phyloP scores from a whole-genome alignment of 768 basidiomycete genomes.

The Leucosporidium scottii region DNA sequence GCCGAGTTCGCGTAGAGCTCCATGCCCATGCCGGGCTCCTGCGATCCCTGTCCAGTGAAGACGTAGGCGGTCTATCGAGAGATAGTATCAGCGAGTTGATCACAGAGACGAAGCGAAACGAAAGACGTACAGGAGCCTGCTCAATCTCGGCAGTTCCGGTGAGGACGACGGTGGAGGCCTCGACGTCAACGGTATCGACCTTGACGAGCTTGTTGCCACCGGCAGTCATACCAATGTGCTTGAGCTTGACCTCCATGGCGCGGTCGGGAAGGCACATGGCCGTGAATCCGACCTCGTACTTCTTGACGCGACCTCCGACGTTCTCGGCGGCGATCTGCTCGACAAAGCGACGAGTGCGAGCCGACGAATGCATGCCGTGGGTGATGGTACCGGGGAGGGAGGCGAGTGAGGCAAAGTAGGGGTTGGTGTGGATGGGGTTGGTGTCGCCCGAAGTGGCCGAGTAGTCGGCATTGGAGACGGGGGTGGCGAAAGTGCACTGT shows the following conservation, averaged over 20 bases:
- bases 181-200: conserved; percentile 69
- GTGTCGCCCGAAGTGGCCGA: conserved; percentile 94
- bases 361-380: conserved; percentile 94
- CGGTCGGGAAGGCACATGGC: conserved; percentile 95
- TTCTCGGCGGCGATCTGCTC: conserved; percentile 93
- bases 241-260: conserved; percentile 74
- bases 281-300: conserved; percentile 89
- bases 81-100: neutral
- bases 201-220: conserved; percentile 88
- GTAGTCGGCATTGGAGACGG: conserved; percentile 89
- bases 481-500: conserved; percentile 66
- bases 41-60: conserved; percentile 97
- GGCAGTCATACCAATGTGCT: conserved; percentile 75
- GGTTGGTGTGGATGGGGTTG: conserved; percentile 98
- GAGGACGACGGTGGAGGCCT: conserved; percentile 80
- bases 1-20: conserved; percentile 88
- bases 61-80: conserved; percentile 71
- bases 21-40: conserved; percentile 99
- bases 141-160: conserved; percentile 87
- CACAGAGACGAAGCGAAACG: neutral
- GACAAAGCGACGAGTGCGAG: conserved; percentile 83
- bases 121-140: conserved; percentile 52
- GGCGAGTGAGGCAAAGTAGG: conserved; percentile 92
- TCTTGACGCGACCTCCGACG: conserved; percentile 77
- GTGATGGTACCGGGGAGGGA: conserved; percentile 92